Conservation (phyloP, 2,329 filamentous ascomycete species). For the Penicillium nordicum region DNA sequence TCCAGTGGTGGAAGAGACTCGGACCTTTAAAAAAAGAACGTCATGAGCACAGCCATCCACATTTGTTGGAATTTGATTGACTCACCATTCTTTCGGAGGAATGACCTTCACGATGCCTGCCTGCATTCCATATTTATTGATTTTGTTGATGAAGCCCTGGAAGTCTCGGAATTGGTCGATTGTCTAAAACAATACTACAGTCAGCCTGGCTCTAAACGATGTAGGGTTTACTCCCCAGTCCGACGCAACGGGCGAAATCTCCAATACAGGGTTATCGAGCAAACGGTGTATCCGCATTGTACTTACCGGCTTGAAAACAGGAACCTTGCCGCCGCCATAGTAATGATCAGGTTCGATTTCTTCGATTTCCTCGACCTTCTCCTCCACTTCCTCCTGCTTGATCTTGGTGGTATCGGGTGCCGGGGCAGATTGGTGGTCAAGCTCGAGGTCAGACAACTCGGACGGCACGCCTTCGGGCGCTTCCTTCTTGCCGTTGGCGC, state of each 20-base stretch:
- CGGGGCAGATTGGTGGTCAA: slow-evolving; percentile 31
- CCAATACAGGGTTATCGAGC: neutral
- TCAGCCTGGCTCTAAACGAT: slow-evolving; percentile 16
- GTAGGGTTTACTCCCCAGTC: neutral
- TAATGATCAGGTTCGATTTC: slow-evolving; percentile 83
- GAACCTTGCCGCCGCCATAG: slow-evolving; percentile 76
- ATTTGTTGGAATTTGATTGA: slow-evolving; percentile 13
- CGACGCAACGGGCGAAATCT: neutral
- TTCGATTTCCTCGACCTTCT: slow-evolving; percentile 65
- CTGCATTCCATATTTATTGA: slow-evolving; percentile 95
- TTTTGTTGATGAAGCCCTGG: slow-evolving; percentile 81
- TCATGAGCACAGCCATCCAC: slow-evolving; percentile 11
- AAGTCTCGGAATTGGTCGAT: slow-evolving; percentile 96
- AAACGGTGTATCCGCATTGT: neutral
- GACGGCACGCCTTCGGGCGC: slow-evolving; percentile 40
- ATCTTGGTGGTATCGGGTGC: slow-evolving; percentile 33
- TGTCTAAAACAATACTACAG: slow-evolving; percentile 48
- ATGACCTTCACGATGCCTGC: slow-evolving; percentile 96
- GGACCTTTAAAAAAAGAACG: slow-evolving; percentile 44
- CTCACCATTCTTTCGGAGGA: slow-evolving; percentile 88
- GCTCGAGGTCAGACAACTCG: slow-evolving; percentile 43
- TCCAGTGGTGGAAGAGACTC: slow-evolving; percentile 73
- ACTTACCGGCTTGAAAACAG: slow-evolving; percentile 83
- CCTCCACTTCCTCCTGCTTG: slow-evolving; percentile 53
- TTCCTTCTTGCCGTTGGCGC: slow-evolving; percentile 45